Evolutionary conservation across 176 grass and related monocot species (phyloP), one percentile per base, ranked within the genome.

Genomic region (Phragmites australis): DNA sequence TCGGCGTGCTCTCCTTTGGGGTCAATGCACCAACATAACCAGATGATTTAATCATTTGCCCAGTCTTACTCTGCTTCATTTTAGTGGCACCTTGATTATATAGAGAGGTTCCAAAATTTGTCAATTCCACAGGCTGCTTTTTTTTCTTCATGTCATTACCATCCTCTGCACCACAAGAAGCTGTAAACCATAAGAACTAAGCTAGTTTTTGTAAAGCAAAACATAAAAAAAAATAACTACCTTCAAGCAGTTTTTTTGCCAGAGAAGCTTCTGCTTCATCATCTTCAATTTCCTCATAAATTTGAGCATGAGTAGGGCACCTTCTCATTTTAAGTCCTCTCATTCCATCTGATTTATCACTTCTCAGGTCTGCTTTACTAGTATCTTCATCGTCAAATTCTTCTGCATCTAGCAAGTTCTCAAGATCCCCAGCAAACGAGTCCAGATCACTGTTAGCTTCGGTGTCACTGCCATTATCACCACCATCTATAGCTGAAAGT

Each of bases 361-460:
- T 82, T 88, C 81, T 88, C 74, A 93, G 42, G 29, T 86, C 85
- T 39, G 81, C 77, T 46, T 79, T 93, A 81, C 86, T 83, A 86
- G 80, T 84, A 82, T 93, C 91, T 23, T 90, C 95, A 62, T 95
- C 90, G 18, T 94, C 92, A 90, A 85, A 90, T 80, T 95, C 92
- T 90, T 99, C 92, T 42, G 92, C 92, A 44, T 95, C 90, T 58
- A 99, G 81, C 65, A 99, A 86, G 80, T 99, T 99, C 76, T 99
- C 96, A 84, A 99, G 87, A 85, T 99, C 96, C 49, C 96, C 96
- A 72, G 92, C 96, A 88, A 99, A 98, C 46, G 96, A 95, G 81
- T 99, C 92, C 41, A 99, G 82, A 85, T 99, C 92, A 86, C 92
- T 93, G 72, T 91, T 86, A 40, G 83, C 90, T 87, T 87, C 96